Evolutionary conservation across 352 stramenopile species (phyloP), one percentile per base, ranked within the genome.

Genomic region (Globisporangium alternatum): DNA sequence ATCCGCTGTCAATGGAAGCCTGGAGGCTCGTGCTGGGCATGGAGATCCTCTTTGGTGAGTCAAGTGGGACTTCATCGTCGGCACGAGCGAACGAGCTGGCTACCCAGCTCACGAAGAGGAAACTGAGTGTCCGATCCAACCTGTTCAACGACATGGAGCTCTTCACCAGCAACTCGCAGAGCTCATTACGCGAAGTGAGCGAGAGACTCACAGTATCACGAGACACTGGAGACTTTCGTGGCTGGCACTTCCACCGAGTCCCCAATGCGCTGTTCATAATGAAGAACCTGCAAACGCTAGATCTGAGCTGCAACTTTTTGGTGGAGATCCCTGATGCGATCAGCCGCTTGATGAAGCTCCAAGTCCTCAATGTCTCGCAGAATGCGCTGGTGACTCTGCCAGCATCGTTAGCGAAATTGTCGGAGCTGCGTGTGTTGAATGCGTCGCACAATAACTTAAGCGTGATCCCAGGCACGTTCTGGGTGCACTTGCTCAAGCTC

Each of bases 371-470:
- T 53, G 60, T 80, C n/a, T 86, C 83, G 28, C 72, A 87, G 55
- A 92, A 92, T 41, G 65, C 78, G 6, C 63, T 92, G 12, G 21
- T 80, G 5, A 59, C 65, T 6, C 61, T 92, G 15, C 80, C 81
- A 35, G 39, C 53, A 2, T 51, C 66, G 3, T 22, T 90, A 19
- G 58, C 59, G 0, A 64, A 54, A 21, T 44, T 92, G 17, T 22
- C 45, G 3, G 51, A 70, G 15, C 67, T 92, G 8, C 57, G 78
- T 30, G 62, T 74, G 8, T 52, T 90, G 15, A 66, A 68, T 12
- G 52, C 85, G 10, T 69, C 80, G 2, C 81, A 92, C 66, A 92
- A 92, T 66, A 86, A 92, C 41, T 57, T 92, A 25, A 58, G 61
- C 2, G 44, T 43, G 19, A 51, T 82, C 5, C 62, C 72, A 22